Percentiles rank a stretch among this genome's conserved stretches.
Evolutionary conservation across 371 early-diverging fungal species (phyloP).

Genomic region (Cladochytrium tenue): DNA sequence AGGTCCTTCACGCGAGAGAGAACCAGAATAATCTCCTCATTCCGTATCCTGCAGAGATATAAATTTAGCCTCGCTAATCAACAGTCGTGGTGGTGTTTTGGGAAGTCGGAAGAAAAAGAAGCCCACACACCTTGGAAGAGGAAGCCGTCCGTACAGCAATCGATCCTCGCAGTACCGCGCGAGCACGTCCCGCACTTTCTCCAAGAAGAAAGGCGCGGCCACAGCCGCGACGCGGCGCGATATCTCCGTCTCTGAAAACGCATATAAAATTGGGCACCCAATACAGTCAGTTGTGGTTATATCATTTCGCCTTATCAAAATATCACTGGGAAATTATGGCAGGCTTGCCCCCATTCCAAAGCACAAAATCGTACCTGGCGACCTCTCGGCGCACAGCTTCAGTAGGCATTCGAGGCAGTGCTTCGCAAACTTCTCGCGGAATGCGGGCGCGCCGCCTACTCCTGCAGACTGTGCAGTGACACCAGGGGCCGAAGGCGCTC

Average conservation of each 20-base stretch:
- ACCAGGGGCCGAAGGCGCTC: too few species aligned
- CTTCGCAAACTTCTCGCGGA: slow-evolving; percentile 74
- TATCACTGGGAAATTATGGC: too few species aligned
- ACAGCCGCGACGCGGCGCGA: slow-evolving; percentile 63
- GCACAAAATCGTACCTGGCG: slow-evolving; percentile 38
- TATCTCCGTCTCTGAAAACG: slow-evolving; percentile 15
- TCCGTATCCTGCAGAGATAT: slow-evolving; percentile 56
- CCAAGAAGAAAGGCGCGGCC: slow-evolving; percentile 71
- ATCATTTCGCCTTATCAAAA: too few species aligned
- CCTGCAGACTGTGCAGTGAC: too few species aligned
- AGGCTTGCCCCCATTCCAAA: neutral
- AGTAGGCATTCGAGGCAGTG: slow-evolving; percentile 67
- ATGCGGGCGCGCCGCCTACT: slow-evolving; percentile 60
- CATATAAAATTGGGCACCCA: slow-evolving; percentile 2
- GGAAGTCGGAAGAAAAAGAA: slow-evolving; percentile 39
- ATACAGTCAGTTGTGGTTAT: neutral
- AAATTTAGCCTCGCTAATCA: neutral
- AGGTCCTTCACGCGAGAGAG: slow-evolving; percentile 66
- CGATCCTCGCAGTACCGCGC: slow-evolving; percentile 72
- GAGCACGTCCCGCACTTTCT: slow-evolving; percentile 68
- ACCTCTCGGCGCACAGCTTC: slow-evolving; percentile 61
- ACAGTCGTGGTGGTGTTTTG: slow-evolving; percentile 7
- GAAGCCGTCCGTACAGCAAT: slow-evolving; percentile 72
- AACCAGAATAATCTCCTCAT: slow-evolving; percentile 72
- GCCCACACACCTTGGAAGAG: slow-evolving; percentile 74